Conservation (phyloP, 495 filamentous ascomycete genomes). For the Penicillium mononematosum region DNA sequence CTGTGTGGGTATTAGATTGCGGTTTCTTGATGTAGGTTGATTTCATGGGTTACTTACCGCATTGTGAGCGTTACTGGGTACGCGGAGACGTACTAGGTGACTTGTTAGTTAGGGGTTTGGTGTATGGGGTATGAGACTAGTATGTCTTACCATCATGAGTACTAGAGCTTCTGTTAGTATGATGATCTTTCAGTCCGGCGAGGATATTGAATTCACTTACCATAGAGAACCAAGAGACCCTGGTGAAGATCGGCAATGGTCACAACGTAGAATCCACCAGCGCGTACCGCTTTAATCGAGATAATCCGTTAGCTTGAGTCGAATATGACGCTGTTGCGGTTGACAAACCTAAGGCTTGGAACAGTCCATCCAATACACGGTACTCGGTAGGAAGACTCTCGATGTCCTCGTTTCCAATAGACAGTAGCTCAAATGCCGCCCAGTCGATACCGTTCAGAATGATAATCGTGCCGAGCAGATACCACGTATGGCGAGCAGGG, state of each 20-base stretch:
- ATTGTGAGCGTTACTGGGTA: conserved; percentile 60
- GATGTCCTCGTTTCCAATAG: conserved; percentile 68
- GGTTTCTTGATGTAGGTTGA: background rate
- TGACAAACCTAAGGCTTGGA: conserved; percentile 63
- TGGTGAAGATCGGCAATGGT: conserved; percentile 67
- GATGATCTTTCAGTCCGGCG: background rate
- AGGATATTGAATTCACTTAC: conserved; percentile 18
- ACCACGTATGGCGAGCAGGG: conserved; percentile 74
- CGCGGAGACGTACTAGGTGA: conserved; percentile 58
- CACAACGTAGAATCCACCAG: conserved; percentile 83
- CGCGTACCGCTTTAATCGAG: conserved; percentile 59
- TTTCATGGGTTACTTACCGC: conserved; percentile 28
- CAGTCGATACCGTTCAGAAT: conserved; percentile 79
- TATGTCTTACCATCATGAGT: conserved; percentile 70
- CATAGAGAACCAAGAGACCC: conserved; percentile 72
- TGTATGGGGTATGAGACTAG: conserved; percentile 7
- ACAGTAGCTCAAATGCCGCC: conserved; percentile 75
- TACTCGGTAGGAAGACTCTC: conserved; percentile 54
- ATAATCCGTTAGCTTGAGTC: conserved; percentile 11
- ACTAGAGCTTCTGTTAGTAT: conserved; percentile 37
- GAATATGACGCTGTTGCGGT: background rate
- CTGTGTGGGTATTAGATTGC: conserved; percentile 22
- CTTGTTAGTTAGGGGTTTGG: conserved; percentile 11
- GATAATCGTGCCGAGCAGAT: conserved; percentile 70
- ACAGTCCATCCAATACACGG: conserved; percentile 73